Percentiles rank a stretch among this genome's conserved stretches.
Evolutionary conservation across 441 rosid species (phyloP).

Genomic region (Erodium chrysanthum): DNA sequence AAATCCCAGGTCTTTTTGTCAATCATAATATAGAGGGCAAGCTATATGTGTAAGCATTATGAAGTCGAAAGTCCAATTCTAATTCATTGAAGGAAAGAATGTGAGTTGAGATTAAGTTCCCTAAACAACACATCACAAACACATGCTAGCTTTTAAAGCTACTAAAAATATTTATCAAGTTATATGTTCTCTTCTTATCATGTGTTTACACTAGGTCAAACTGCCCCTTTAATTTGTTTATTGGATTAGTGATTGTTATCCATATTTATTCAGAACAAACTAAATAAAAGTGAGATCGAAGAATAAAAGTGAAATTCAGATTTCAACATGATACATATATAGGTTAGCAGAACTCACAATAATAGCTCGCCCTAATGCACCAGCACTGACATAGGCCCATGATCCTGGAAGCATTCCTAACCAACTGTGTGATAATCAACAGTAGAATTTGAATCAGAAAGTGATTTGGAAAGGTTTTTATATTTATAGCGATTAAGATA

Average conservation of each 20-base stretch:
- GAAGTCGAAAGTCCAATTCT: background rate
- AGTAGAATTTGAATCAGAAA: slow-evolving; percentile 16
- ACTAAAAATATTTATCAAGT: background rate
- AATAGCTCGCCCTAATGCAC: slow-evolving; percentile 91
- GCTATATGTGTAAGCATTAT: background rate
- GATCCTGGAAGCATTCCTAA: slow-evolving; percentile 97
- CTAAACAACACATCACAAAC: background rate
- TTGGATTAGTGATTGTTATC: background rate
- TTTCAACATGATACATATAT: background rate
- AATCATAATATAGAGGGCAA: background rate
- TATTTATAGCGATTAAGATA: background rate
- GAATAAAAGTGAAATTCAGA: background rate
- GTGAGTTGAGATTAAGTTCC: background rate
- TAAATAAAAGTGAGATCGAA: background rate
- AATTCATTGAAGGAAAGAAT: background rate
- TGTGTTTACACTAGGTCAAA: background rate
- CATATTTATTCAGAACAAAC: background rate
- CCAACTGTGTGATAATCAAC: slow-evolving; percentile 52
- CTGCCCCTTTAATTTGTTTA: background rate
- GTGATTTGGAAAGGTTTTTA: background rate
- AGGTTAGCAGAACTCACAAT: slow-evolving; percentile 46
- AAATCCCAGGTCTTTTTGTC: background rate
- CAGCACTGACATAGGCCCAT: slow-evolving; percentile 98
- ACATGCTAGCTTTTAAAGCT: background rate
- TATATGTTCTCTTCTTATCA: background rate